Evolutionary conservation across 75 land plant species (phyloP).

Genomic region (Gnetum montanum): DNA sequence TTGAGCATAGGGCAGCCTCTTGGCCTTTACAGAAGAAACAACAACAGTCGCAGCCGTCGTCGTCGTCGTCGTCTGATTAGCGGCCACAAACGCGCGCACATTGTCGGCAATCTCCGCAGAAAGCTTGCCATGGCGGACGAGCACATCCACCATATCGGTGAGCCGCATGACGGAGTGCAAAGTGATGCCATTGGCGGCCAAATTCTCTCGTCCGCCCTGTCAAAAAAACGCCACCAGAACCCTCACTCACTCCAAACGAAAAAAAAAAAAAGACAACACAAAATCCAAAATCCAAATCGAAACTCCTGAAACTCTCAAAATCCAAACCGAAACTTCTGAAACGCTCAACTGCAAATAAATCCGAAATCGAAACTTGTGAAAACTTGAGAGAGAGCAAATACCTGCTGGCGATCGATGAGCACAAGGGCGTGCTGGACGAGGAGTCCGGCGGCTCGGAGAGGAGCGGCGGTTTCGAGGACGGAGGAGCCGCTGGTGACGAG

Average conservation of each 20-base stretch:
- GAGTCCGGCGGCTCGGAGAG: constrained; percentile 53
- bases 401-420: constrained; percentile 65
- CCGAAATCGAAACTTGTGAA: too few relatives aligned
- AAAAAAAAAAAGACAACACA: too few relatives aligned
- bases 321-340: too few relatives aligned
- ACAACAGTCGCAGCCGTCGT: constrained; percentile 2
- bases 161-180: constrained; percentile 67
- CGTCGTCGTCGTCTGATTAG: constrained; percentile 57
- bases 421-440: constrained; percentile 77
- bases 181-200: constrained; percentile 53
- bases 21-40: constrained; percentile 6
- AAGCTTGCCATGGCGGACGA: constrained; percentile 57
- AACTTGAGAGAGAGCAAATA: too few relatives aligned
- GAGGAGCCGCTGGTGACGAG: constrained; percentile 93
- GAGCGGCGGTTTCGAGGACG: constrained; percentile 79
- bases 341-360: too few relatives aligned
- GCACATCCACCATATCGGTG: constrained; percentile 52
- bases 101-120: constrained; percentile 48
- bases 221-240: too few relatives aligned
- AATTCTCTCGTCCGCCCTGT: constrained; percentile 81
- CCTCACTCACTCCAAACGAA: too few relatives aligned
- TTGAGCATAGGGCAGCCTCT: constrained; percentile 39
- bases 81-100: constrained; percentile 56
- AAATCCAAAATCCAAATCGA: too few relatives aligned
- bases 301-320: too few relatives aligned